Base-by-base conservation (phyloP, 768 basidiomycete genomes). In the Chlorophyllum brunneum region DNA sequence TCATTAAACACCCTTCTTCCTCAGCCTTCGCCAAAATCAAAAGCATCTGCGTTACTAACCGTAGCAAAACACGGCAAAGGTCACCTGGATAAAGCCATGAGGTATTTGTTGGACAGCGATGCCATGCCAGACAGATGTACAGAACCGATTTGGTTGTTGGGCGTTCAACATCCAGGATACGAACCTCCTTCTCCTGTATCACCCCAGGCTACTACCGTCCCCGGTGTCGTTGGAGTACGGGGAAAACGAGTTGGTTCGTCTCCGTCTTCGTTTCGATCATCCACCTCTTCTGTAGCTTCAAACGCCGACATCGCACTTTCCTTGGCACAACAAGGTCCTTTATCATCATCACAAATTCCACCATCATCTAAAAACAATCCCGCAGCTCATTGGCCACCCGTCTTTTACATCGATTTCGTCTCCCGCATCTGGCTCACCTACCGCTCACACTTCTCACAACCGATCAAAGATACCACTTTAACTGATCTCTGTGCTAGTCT, bases 401-500 rank as follows among this genome's bases (percentile, higher is more conserved):
- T 79, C 30, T 97, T 97, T 65, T 93, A 94, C 62, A 75, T 79
- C 10, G 95, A 98, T 69, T 98, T 95, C 66, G 85, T 85, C 0
- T 90, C 90, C 0, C 76, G 88, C 5, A 75, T 97, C 45, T 97
- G 92, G 88, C 77, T 95, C 38, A 95, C 94, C 0, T 98, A 98
- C 69, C 88, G 95, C 20, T 85, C 84, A 1, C 86, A 92, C 34
- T 95, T 95, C 56, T 65, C 81, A 1, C 49, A 47, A 0, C 86
- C 92, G 2, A 94, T 98, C 59, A 75, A 83, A 37, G 86, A 92
- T 64, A 75, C 73, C 0, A 68, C 68, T 2, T 56, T 77, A 31
- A 69, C 58, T 2, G 75, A 76, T 57, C 56, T 78, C 23, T 59
- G 52, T 23, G 54, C 24, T 9, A 20, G 4, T 20, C 7, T 1